A percentile compares a stretch with the other conserved stretches of the same genome.
Conservation (phyloP, 1,284 basidiomycete genomes). For the Golubevia pallescens region DNA sequence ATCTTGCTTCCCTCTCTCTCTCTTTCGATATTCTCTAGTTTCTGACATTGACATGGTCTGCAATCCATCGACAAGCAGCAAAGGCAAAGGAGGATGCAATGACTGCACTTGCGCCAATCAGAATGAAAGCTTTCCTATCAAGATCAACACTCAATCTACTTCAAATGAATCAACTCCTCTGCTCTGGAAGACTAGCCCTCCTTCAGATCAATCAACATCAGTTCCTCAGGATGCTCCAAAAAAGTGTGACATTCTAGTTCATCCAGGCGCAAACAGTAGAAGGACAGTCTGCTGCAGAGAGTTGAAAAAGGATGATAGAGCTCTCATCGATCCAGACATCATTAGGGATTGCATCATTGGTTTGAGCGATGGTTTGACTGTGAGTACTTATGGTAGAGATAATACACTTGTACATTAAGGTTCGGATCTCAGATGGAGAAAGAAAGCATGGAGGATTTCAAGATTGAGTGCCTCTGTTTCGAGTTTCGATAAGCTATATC, state of each 20-base stretch:
- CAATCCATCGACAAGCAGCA: constrained; percentile 17
- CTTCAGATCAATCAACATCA: neutral
- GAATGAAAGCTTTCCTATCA: no score
- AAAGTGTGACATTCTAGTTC: neutral
- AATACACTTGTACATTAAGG: no score
- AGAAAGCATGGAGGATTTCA: no score
- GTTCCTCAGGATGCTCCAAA: neutral
- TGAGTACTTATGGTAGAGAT: constrained; percentile 1
- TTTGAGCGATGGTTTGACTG: constrained; percentile 46
- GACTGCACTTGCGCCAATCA: constrained; percentile 23
- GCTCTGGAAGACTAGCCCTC: constrained; percentile 16
- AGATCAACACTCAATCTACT: neutral
- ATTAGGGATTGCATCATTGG: constrained; percentile 54
- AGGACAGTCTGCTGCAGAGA: constrained; percentile 32
- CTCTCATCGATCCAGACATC: constrained; percentile 45
- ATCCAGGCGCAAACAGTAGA: neutral
- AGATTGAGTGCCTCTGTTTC: no score
- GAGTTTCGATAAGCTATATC: neutral
- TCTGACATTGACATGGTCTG: constrained; percentile 18
- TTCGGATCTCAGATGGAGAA: no score
- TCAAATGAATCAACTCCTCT: constrained; percentile 28
- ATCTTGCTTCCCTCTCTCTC: neutral
- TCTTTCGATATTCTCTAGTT: neutral
- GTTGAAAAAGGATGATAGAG: constrained; percentile 25
- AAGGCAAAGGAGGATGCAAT: constrained; percentile 13